Conservation (phyloP, 495 filamentous ascomycete species). For the Penicillium cosmopolitanum region DNA sequence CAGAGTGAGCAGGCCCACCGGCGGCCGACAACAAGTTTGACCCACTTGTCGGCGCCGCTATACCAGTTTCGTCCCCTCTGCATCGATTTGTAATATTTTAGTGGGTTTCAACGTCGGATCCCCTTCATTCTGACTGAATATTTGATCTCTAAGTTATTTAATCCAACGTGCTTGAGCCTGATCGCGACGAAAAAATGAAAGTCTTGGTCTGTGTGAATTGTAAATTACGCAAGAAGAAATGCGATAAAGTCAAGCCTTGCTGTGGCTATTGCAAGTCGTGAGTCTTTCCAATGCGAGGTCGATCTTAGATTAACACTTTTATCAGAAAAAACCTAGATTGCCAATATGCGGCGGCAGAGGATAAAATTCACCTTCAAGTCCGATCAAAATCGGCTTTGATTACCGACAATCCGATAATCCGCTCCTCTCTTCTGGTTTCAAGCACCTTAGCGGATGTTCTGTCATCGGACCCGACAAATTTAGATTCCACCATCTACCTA, state of each 20-base stretch:
- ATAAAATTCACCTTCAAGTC: no score
- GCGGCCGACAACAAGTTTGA: not conserved
- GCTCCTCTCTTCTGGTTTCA: constrained; percentile 13
- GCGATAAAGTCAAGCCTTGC: constrained; percentile 35
- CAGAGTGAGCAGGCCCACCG: no score
- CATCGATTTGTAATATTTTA: not conserved
- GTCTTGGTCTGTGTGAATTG: constrained; percentile 35
- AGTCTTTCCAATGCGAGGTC: not conserved
- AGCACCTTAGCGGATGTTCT: constrained; percentile 11
- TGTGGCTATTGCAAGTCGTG: constrained; percentile 43
- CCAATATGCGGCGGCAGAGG: not conserved
- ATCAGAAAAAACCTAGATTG: constrained; percentile 23
- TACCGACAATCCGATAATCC: constrained; percentile 15
- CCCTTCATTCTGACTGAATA: not conserved
- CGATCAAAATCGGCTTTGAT: no score
- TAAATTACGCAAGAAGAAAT: constrained; percentile 44
- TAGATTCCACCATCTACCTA: constrained; percentile 16
- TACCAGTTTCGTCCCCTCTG: not conserved
- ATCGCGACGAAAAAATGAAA: not conserved
- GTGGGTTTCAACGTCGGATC: not conserved
- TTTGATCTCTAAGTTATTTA: not conserved
- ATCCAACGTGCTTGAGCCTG: not conserved
- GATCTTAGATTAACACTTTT: no score
- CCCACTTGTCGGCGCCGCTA: constrained; percentile 14
- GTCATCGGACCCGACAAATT: constrained; percentile 2